Conservation (phyloP, 331 rosid genomes). For the Quercus tomentella region DNA sequence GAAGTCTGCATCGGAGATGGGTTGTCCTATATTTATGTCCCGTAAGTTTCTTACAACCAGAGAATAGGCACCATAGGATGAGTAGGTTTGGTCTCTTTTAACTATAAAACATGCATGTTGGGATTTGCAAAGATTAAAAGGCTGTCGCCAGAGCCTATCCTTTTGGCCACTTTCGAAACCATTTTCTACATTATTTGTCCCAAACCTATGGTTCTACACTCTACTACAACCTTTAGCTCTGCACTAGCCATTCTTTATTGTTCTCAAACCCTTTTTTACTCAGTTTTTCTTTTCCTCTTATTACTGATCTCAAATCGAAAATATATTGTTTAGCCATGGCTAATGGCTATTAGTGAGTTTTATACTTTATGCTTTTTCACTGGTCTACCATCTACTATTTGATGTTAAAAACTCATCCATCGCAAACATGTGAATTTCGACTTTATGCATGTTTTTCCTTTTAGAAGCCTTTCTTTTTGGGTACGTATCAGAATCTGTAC, state of each 20-base stretch:
- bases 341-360: neutral
- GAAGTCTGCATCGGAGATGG: neutral
- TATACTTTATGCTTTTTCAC: neutral
- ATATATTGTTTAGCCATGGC: too few relatives aligned
- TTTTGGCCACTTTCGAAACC: slow-evolving; percentile 4
- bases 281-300: too few relatives aligned
- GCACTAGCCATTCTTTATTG: neutral
- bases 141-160: slow-evolving; percentile 24
- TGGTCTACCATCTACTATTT: too few relatives aligned
- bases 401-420: too few relatives aligned
- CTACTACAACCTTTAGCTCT: neutral
- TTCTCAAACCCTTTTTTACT: neutral
- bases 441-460: too few relatives aligned
- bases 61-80: slow-evolving; percentile 21
- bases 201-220: neutral
- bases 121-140: slow-evolving; percentile 51
- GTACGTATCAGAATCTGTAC: too few relatives aligned
- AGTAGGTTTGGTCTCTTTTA: slow-evolving; percentile 41
- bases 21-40: slow-evolving; percentile 9
- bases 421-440: too few relatives aligned
- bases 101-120: slow-evolving; percentile 31
- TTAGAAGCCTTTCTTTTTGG: too few relatives aligned
- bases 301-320: too few relatives aligned
- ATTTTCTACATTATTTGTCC: neutral
- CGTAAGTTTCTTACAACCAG: neutral